A percentile compares a stretch with the other conserved stretches of the same genome.
Evolutionary conservation across 169 alveolate genomes (phyloP).

Genomic region (Babesia ovata): DNA sequence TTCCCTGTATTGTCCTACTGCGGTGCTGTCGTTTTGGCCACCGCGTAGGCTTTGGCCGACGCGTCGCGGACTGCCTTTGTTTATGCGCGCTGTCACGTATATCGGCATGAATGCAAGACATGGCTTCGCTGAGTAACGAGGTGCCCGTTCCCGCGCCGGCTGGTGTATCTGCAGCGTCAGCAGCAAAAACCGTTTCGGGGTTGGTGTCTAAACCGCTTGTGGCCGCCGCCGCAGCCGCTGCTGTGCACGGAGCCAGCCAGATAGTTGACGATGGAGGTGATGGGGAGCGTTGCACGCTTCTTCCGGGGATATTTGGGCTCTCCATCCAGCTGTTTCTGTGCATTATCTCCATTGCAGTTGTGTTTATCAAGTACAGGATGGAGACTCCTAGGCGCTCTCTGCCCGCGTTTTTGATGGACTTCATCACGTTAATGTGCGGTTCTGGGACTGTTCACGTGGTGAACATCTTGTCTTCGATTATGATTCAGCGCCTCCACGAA

Average conservation of each 20-base stretch:
- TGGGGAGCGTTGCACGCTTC: slow-evolving; percentile 60
- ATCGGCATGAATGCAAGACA: neutral
- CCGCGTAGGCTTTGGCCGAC: no score
- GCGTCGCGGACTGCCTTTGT: neutral
- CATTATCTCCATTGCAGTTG: slow-evolving; percentile 60
- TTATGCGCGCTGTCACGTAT: neutral
- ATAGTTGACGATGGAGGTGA: slow-evolving; percentile 9
- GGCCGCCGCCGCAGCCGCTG: slow-evolving; percentile 14
- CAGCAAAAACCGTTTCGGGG: no score
- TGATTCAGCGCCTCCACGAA: slow-evolving; percentile 49
- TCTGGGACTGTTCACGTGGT: slow-evolving; percentile 71
- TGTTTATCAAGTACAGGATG: slow-evolving; percentile 68
- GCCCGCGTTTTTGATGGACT: slow-evolving; percentile 69
- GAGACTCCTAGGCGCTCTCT: slow-evolving; percentile 74
- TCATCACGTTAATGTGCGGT: slow-evolving; percentile 73
- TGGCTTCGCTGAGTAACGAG: neutral
- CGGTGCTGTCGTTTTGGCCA: no score
- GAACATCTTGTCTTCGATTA: slow-evolving; percentile 71
- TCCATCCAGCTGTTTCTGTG: slow-evolving; percentile 73
- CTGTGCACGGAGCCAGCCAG: neutral
- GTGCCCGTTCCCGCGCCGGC: slow-evolving; percentile 3
- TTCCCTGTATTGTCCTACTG: no score
- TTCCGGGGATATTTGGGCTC: slow-evolving; percentile 80
- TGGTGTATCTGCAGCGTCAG: neutral
- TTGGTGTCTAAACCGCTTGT: slow-evolving; percentile 20